Evolutionary conservation across 2,329 filamentous ascomycete genomes (phyloP).

Genomic region (Trichoderma sp.): DNA sequence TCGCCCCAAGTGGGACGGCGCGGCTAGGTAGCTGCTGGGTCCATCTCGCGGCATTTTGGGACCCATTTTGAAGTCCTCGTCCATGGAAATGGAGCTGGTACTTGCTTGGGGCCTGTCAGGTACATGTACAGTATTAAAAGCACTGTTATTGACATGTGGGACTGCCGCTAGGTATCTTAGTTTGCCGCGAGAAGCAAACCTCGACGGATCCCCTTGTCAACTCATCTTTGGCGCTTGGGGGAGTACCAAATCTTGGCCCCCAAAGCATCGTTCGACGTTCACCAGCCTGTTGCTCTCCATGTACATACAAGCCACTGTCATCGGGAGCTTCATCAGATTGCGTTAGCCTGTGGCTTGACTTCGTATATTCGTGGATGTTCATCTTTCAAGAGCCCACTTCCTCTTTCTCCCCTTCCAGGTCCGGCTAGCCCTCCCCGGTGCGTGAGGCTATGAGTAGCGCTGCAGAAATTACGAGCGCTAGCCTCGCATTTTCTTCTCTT

Average conservation of each 20-base stretch:
- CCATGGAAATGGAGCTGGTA: neutral
- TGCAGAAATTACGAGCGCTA: neutral
- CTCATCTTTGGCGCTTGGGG: neutral
- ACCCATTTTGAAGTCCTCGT: neutral
- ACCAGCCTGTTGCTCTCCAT: neutral
- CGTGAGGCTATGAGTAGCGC: neutral
- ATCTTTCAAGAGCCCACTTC: neutral
- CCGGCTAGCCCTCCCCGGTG: neutral
- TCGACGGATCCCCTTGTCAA: neutral
- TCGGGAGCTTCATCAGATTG: neutral
- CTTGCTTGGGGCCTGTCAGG: neutral
- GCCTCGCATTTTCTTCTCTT: neutral
- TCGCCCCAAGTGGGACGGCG: conserved; percentile 11
- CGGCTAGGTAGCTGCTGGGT: neutral
- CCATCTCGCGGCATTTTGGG: conserved; percentile 14
- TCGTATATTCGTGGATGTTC: neutral
- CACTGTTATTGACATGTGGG: conserved; percentile 1
- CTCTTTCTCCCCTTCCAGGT: neutral
- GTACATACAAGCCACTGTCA: neutral
- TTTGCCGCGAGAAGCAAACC: neutral
- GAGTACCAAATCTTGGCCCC: conserved; percentile 7
- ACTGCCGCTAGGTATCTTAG: neutral
- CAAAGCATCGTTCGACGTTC: neutral
- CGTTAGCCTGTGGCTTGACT: neutral
- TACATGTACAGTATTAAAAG: neutral